Conservation (phyloP, 345 rosid species). For the Microthlaspi erraticum region DNA sequence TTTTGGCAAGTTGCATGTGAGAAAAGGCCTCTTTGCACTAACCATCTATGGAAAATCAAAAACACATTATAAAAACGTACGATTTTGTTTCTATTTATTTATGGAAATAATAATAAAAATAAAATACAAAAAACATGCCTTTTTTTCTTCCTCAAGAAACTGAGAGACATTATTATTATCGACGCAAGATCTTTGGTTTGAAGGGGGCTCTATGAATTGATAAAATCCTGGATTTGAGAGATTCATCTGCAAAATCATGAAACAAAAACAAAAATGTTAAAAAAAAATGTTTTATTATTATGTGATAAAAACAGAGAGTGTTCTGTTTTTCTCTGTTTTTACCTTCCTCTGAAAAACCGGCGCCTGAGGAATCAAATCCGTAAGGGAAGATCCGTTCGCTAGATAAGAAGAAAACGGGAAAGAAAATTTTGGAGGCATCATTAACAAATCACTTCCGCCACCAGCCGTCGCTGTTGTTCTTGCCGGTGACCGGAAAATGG, state of each 20-base stretch:
- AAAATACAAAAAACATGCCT: slow-evolving; percentile 35
- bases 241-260: slow-evolving; percentile 47
- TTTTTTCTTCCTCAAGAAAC: slow-evolving; percentile 50
- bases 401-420: slow-evolving; percentile 36
- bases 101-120: background rate
- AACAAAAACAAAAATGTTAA: background rate
- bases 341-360: slow-evolving; percentile 46
- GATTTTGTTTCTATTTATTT: background rate
- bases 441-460: background rate
- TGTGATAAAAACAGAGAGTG: background rate
- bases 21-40: slow-evolving; percentile 49
- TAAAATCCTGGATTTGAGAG: slow-evolving; percentile 39
- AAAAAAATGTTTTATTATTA: background rate
- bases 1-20: slow-evolving; percentile 6
- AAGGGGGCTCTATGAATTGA: slow-evolving; percentile 73
- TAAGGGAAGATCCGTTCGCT: slow-evolving; percentile 42
- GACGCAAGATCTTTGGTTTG: slow-evolving; percentile 61
- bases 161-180: slow-evolving; percentile 31
- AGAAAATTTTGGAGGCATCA: slow-evolving; percentile 20
- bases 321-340: too few relatives aligned
- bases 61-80: slow-evolving; percentile 17
- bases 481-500: slow-evolving; percentile 9
- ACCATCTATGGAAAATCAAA: slow-evolving; percentile 43
- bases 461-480: background rate
- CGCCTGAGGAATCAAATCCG: slow-evolving; percentile 47